Evolutionary conservation across 2,329 filamentous ascomycete species (phyloP).

Genomic region (Torrubiella hemipterigena): DNA sequence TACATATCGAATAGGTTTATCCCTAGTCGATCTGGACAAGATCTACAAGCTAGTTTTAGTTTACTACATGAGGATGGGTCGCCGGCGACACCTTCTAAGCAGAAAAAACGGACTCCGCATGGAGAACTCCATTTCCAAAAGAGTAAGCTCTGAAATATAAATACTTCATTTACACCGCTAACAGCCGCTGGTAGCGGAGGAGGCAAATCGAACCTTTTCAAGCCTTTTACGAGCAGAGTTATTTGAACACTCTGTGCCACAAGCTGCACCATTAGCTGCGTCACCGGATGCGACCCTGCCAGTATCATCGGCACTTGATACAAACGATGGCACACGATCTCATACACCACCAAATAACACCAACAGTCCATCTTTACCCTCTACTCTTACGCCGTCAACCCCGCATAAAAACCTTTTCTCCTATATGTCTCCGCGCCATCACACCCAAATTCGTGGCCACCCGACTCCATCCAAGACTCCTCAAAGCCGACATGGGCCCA

Average conservation of each 20-base stretch:
- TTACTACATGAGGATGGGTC: conserved; percentile 87
- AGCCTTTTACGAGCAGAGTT: conserved; percentile 79
- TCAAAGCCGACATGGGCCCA: conserved; percentile 75
- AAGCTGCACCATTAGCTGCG: conserved; percentile 53
- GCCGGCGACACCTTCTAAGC: conserved; percentile 77
- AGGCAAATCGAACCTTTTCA: conserved; percentile 90
- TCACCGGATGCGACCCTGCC: conserved; percentile 45
- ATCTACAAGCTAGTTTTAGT: conserved; percentile 86
- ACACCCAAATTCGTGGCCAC: conserved; percentile 62
- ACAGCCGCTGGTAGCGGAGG: conserved; percentile 49
- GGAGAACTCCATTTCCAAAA: conserved; percentile 90
- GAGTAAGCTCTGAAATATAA: conserved; percentile 42
- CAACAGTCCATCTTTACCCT: conserved; percentile 50
- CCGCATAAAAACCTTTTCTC: conserved; percentile 96
- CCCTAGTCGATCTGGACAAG: conserved; percentile 83
- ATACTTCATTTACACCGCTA: conserved; percentile 10
- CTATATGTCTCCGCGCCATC: conserved; percentile 67
- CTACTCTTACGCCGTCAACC: conserved; percentile 78
- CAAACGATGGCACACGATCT: conserved; percentile 57
- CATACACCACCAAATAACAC: conserved; percentile 67
- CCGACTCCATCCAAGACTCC: conserved; percentile 83
- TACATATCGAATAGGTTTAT: conserved; percentile 67
- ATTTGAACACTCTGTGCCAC: conserved; percentile 82
- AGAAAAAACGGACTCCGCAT: conserved; percentile 74
- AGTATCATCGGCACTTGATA: conserved; percentile 37